phyloP scores from a whole-genome alignment of 164 flowering plant species.

The Saururus chinensis region DNA sequence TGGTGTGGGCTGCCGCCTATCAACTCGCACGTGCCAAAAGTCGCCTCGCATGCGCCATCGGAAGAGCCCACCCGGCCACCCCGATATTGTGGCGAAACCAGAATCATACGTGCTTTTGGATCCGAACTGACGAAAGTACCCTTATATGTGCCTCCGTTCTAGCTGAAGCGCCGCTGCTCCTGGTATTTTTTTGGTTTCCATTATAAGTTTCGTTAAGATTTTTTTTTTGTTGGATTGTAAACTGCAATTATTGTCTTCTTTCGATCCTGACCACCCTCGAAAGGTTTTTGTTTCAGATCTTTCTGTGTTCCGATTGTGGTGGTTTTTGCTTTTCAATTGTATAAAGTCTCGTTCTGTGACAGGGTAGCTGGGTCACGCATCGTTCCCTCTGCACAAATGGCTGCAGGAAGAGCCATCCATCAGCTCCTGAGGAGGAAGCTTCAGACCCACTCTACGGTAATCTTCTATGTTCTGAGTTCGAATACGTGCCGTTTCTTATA shows the following conservation, averaged over 20 bases:
- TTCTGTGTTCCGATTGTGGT: too few relatives aligned
- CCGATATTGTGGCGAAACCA: background rate
- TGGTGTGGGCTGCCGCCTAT: too few relatives aligned
- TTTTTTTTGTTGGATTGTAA: too few relatives aligned
- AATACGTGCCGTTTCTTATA: background rate
- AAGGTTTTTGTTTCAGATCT: too few relatives aligned
- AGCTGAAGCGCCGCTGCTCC: background rate
- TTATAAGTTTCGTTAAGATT: too few relatives aligned
- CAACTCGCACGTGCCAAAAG: too few relatives aligned
- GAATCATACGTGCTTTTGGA: background rate
- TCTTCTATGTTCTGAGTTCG: background rate
- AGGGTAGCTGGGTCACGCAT: background rate
- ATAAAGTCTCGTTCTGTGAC: too few relatives aligned
- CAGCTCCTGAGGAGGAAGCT: conserved; percentile 18
- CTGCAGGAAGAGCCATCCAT: conserved; percentile 21
- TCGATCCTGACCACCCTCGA: too few relatives aligned
- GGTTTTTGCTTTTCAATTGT: too few relatives aligned
- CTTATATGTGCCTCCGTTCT: background rate
- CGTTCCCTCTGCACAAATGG: conserved; percentile 10
- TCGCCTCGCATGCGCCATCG: too few relatives aligned
- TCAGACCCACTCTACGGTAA: conserved; percentile 9
- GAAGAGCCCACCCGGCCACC: too few relatives aligned
- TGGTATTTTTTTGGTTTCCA: background rate
- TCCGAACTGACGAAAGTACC: background rate
- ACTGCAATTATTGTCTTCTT: too few relatives aligned